Evolutionary conservation across 2,329 filamentous ascomycete genomes (phyloP), one percentile per base, ranked within the genome.

Genomic region (Zalaria obscura): DNA sequence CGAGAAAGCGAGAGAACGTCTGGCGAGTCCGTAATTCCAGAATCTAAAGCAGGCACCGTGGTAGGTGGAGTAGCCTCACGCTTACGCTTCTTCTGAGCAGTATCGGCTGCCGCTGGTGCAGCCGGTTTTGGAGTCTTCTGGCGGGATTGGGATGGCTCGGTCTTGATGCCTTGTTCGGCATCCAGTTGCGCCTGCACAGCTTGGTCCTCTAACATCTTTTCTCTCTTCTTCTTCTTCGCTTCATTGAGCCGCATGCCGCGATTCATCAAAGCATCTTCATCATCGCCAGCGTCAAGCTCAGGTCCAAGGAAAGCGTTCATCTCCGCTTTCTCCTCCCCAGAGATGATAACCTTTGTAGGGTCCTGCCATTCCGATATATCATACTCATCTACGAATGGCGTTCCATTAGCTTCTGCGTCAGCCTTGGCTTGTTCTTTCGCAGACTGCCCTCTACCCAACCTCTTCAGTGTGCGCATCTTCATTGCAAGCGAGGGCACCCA

Each of bases 401-500:
- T 68, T 3, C 83, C 83, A 36, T 77, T 71, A 18, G 73, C 75
- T 48, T 82, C 75, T 1, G 79, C 80, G 53, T 73, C 69, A 51
- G 71, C 29, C 34, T 50, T 55, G 7, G 58, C 58, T 18, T 54
- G 52, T 35, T 68, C 63, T 46, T 64, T 69, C 41, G 59, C 61
- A 36, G 53, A 54, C 28, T 58, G 51, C 27, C 67, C 68, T 40
- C 84, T 77, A 1, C 78, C 78, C 11, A 85, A 70, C 18, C 69
- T 68, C 56, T 82, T 82, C 1, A 91, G 72, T 59, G 89, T 83
- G 27, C 83, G 71, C 10, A 81, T 75, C 48, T 89, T 83, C 84
- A 91, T 91, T 0, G 84, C 88, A 51, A 85, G 81, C 47, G 82
- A 88, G 0, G 84, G 84, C 3, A 76, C 78, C 84, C 84, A 91